phyloP scores from a whole-genome alignment of 225 moss, liverwort and hornwort genomes.

The Neckera pumila region DNA sequence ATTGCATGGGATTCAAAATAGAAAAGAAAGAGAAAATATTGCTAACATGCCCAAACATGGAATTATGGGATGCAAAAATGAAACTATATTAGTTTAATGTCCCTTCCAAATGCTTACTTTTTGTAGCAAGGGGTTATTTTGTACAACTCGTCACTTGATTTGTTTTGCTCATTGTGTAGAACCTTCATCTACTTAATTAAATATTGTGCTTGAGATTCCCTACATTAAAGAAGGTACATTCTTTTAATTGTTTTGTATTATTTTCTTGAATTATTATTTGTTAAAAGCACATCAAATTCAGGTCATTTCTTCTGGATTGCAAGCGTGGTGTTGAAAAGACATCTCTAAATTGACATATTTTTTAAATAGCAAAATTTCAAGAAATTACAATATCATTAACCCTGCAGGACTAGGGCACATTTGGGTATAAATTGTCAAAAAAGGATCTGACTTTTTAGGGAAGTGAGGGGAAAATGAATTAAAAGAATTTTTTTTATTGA shows the following conservation, averaged over 20 bases:
- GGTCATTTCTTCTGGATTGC: background rate
- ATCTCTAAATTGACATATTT: background rate
- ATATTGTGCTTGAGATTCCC: background rate
- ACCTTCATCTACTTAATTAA: background rate
- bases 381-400: background rate
- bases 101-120: background rate
- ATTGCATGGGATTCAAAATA: background rate
- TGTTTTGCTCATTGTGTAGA: background rate
- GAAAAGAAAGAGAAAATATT: background rate
- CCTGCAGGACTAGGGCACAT: fast-evolving
- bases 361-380: background rate
- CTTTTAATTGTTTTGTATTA: background rate
- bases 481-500: too few species aligned
- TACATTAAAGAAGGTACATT: background rate
- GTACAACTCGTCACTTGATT: background rate
- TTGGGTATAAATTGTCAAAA: background rate
- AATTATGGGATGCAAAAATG: background rate
- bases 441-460: background rate
- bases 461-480: background rate
- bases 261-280: background rate
- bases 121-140: background rate
- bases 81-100: background rate
- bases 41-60: background rate
- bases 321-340: background rate
- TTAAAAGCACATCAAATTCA: background rate